Evolutionary conservation across 345 rosid species (phyloP).

Genomic region (Eucalyptus microcorys): DNA sequence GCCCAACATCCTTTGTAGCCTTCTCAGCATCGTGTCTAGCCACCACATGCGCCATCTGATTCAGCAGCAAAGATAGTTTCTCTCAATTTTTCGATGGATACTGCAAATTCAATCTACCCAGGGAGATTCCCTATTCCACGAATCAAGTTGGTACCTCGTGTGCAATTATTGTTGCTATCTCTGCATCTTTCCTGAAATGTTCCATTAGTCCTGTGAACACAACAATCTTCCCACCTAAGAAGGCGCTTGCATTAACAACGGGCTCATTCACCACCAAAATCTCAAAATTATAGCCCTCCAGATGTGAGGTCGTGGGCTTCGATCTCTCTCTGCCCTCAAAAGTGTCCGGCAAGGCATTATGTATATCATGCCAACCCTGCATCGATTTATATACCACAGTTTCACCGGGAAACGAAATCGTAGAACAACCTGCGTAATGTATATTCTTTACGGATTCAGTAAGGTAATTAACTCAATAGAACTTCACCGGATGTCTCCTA

Average conservation of each 20-base stretch:
- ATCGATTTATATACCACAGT: background rate
- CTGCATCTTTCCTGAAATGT: constrained; percentile 61
- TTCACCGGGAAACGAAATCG: background rate
- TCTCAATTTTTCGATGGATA: background rate
- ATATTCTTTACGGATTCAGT: background rate
- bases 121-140: background rate
- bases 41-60: constrained; percentile 85
- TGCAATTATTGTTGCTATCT: constrained; percentile 88
- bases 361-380: constrained; percentile 51
- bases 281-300: constrained; percentile 84
- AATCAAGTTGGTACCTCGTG: constrained; percentile 47
- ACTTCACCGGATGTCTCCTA: background rate
- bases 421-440: background rate
- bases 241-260: constrained; percentile 63
- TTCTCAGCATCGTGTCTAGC: constrained; percentile 74
- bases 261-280: constrained; percentile 72
- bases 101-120: background rate
- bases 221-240: constrained; percentile 81
- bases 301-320: constrained; percentile 37
- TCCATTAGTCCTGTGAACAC: constrained; percentile 74
- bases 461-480: background rate
- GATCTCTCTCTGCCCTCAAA: constrained; percentile 11
- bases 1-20: constrained; percentile 61
- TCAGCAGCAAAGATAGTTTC: background rate
- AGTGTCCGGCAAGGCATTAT: constrained; percentile 19